A percentile compares a stretch with the other conserved stretches of the same genome.
These are phyloP conservation scores for Penicillium italicum DNA, from an alignment of 2,329 filamentous ascomycete species.

Conservation along the genomic window DNA sequence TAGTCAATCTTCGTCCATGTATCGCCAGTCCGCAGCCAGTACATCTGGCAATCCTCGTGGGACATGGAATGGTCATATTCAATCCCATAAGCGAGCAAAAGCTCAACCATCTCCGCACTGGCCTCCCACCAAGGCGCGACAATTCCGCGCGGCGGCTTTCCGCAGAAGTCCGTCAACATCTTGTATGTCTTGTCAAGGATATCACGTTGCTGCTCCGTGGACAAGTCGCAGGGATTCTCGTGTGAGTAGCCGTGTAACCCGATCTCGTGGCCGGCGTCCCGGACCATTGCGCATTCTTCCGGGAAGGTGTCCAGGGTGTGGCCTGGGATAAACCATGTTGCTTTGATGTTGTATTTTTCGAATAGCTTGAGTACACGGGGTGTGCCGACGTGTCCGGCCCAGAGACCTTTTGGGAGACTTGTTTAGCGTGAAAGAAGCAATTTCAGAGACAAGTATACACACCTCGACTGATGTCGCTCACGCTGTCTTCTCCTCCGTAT, in stretches of 20 bases:
- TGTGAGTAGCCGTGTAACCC: slow-evolving; percentile 71
- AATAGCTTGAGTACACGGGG: slow-evolving; percentile 66
- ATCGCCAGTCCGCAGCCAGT: slow-evolving; percentile 43
- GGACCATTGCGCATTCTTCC: slow-evolving; percentile 59
- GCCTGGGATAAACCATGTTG: slow-evolving; percentile 63
- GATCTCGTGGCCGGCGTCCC: slow-evolving; percentile 62
- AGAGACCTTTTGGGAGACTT: slow-evolving; percentile 46
- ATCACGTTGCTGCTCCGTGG: slow-evolving; percentile 69
- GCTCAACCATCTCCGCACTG: slow-evolving; percentile 58
- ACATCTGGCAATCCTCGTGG: slow-evolving; percentile 45
- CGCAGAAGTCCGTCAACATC: slow-evolving; percentile 68
- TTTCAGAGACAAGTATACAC: not conserved
- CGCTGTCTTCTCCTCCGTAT: slow-evolving; percentile 33
- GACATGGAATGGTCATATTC: slow-evolving; percentile 47
- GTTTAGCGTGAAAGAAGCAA: not conserved
- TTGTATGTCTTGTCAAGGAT: slow-evolving; percentile 73
- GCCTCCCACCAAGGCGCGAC: slow-evolving; percentile 74
- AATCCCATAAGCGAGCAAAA: slow-evolving; percentile 43
- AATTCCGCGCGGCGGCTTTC: slow-evolving; percentile 68
- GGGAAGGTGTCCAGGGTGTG: slow-evolving; percentile 64
- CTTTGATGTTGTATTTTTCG: slow-evolving; percentile 67
- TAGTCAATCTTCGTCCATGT: slow-evolving; percentile 45
- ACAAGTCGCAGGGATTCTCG: slow-evolving; percentile 71
- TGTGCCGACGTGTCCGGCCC: slow-evolving; percentile 64
- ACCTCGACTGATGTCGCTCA: slow-evolving; percentile 33